Conservation (phyloP, 306 rosid species). For the Vigna unguiculata region DNA sequence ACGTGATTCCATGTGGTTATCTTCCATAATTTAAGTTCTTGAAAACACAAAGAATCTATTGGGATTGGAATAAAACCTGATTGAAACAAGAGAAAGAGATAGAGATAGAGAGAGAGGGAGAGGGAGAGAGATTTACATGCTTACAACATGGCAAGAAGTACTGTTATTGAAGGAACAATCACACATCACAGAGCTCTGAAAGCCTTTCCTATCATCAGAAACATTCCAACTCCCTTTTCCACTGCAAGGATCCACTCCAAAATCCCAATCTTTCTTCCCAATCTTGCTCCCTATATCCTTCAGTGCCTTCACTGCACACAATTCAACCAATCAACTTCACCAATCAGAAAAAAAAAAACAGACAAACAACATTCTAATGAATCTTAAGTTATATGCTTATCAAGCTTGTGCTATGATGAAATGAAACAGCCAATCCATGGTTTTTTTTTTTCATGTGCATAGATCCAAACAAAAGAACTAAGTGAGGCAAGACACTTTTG, state of each 20-base stretch:
- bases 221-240: conserved; percentile 74
- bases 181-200: conserved; percentile 65
- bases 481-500: neutral
- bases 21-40: neutral
- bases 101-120: no score
- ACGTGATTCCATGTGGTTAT: conserved; percentile 47
- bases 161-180: conserved; percentile 68
- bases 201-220: conserved; percentile 52
- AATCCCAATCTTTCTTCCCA: conserved; percentile 92
- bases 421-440: conserved; percentile 15
- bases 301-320: conserved; percentile 70
- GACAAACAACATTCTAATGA: neutral
- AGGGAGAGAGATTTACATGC: conserved; percentile 58
- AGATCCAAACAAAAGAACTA: neutral
- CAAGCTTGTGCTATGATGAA: neutral
- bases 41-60: conserved; percentile 6
- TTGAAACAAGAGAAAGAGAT: neutral
- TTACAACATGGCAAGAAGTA: conserved; percentile 82
- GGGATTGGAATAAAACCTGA: neutral
- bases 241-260: conserved; percentile 76
- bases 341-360: conserved; percentile 5
- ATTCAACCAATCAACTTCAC: conserved; percentile 6
- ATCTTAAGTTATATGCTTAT: neutral
- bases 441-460: neutral
- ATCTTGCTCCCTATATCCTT: conserved; percentile 72